Conservation (phyloP, 2,329 filamentous ascomycete genomes). For the Penicillium sp. region DNA sequence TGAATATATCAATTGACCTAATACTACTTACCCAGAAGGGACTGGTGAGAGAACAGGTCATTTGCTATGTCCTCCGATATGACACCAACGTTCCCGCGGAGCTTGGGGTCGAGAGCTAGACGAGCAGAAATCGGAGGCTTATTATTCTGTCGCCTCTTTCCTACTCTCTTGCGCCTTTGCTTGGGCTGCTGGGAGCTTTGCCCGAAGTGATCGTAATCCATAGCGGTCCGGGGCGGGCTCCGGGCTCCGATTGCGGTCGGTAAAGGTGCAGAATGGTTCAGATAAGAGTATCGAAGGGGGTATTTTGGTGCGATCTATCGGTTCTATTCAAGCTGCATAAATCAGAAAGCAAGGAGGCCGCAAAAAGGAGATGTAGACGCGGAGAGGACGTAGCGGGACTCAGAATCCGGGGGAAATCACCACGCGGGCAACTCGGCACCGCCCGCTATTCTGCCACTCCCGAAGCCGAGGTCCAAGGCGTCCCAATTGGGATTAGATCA, state of each 20-base stretch:
- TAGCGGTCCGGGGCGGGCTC: slow-evolving; percentile 21
- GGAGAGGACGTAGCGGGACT: slow-evolving; percentile 17
- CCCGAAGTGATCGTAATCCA: slow-evolving; percentile 45
- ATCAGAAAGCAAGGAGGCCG: slow-evolving; percentile 6
- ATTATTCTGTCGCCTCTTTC: slow-evolving; percentile 50
- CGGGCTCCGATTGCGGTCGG: slow-evolving; percentile 23
- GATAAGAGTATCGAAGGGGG: background rate
- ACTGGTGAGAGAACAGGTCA: slow-evolving; percentile 69
- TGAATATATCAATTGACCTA: background rate
- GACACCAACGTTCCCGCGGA: slow-evolving; percentile 81
- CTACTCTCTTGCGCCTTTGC: slow-evolving; percentile 50
- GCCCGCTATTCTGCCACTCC: slow-evolving; percentile 34
- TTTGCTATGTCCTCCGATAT: slow-evolving; percentile 82
- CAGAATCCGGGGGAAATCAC: slow-evolving; percentile 34
- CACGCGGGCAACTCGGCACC: slow-evolving; percentile 28
- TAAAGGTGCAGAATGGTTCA: slow-evolving; percentile 6
- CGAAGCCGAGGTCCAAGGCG: slow-evolving; percentile 37
- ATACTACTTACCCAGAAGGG: slow-evolving; percentile 23
- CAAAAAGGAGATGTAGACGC: slow-evolving; percentile 4
- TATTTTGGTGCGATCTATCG: background rate
- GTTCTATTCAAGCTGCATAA: background rate
- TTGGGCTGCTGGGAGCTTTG: slow-evolving; percentile 49
- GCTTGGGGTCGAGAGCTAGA: slow-evolving; percentile 78
- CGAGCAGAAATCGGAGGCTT: slow-evolving; percentile 76
- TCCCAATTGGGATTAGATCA: background rate